Conservation (phyloP, 768 basidiomycete genomes). For the Amanita subjunquillea region DNA sequence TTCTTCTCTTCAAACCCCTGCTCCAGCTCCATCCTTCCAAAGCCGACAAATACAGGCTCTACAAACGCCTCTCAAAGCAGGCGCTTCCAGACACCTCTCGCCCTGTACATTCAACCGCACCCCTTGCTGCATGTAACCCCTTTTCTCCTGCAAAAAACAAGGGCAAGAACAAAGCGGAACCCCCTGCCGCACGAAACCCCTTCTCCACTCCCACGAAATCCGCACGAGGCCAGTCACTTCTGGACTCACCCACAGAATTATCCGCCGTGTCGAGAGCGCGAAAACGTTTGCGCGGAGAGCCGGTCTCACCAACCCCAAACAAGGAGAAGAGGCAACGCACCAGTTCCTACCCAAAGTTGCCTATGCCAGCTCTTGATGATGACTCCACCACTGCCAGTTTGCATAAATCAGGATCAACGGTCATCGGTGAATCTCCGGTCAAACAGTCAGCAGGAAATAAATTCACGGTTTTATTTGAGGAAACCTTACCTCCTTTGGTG, state of each 20-base stretch:
- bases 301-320: slow-evolving; percentile 73
- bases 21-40: not conserved
- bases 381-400: slow-evolving; percentile 23
- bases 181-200: not conserved
- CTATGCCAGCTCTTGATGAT: slow-evolving; percentile 24
- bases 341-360: slow-evolving; percentile 26
- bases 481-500: slow-evolving; percentile 13
- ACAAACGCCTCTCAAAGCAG: slow-evolving; percentile 64
- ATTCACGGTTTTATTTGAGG: slow-evolving; percentile 64
- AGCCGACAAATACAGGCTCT: slow-evolving; percentile 76
- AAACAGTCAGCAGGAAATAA: slow-evolving; percentile 48
- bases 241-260: not conserved
- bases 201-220: slow-evolving; percentile 2
- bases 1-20: slow-evolving; percentile 5
- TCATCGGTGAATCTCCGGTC: slow-evolving; percentile 64
- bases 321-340: slow-evolving; percentile 66
- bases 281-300: slow-evolving; percentile 74
- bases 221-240: not conserved
- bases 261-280: slow-evolving; percentile 55
- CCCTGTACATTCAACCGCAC: slow-evolving; percentile 36
- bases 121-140: slow-evolving; percentile 56
- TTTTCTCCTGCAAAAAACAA: slow-evolving; percentile 72
- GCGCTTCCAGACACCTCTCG: slow-evolving; percentile 40
- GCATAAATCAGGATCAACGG: slow-evolving; percentile 26
- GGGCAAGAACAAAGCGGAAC: slow-evolving; percentile 28